Evolutionary conservation across 495 filamentous ascomycete species (phyloP).

Genomic region (Aspergillus avenaceus): DNA sequence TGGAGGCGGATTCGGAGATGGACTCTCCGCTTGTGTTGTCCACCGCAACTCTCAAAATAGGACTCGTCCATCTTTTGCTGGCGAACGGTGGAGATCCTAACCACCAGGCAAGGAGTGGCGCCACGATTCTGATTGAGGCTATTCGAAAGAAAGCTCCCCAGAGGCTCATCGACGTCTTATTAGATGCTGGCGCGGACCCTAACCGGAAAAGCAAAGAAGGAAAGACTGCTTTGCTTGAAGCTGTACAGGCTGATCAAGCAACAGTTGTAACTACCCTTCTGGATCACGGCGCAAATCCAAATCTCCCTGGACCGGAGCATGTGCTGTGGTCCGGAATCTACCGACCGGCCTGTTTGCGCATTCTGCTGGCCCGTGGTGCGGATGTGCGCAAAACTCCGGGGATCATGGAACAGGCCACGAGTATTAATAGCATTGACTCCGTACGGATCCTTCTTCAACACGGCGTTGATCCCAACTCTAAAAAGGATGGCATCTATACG

Average conservation of each 20-base stretch:
- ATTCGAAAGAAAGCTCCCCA: constrained; percentile 42
- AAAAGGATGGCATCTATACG: constrained; percentile 55
- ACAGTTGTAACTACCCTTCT: constrained; percentile 48
- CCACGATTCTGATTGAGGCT: constrained; percentile 41
- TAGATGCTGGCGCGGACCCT: constrained; percentile 44
- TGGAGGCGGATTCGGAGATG: constrained; percentile 28
- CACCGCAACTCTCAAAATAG: constrained; percentile 31
- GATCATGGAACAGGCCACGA: constrained; percentile 50
- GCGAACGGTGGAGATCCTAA: constrained; percentile 45
- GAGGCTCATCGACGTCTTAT: constrained; percentile 41
- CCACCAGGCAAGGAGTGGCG: constrained; percentile 36
- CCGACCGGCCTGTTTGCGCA: constrained; percentile 46
- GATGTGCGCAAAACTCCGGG: constrained; percentile 45
- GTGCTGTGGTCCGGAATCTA: constrained; percentile 49
- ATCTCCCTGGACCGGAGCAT: constrained; percentile 47
- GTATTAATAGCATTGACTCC: constrained; percentile 39
- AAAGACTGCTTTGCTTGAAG: constrained; percentile 51
- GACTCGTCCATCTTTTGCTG: constrained; percentile 41
- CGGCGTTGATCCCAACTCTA: constrained; percentile 47
- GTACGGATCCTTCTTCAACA: constrained; percentile 45
- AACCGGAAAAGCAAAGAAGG: constrained; percentile 49
- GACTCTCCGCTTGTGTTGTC: constrained; percentile 40
- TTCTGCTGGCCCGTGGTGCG: constrained; percentile 46
- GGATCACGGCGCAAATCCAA: constrained; percentile 49
- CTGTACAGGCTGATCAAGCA: constrained; percentile 46